phyloP scores from a whole-genome alignment of 768 basidiomycete genomes.

The Lyophyllum shimeji region DNA sequence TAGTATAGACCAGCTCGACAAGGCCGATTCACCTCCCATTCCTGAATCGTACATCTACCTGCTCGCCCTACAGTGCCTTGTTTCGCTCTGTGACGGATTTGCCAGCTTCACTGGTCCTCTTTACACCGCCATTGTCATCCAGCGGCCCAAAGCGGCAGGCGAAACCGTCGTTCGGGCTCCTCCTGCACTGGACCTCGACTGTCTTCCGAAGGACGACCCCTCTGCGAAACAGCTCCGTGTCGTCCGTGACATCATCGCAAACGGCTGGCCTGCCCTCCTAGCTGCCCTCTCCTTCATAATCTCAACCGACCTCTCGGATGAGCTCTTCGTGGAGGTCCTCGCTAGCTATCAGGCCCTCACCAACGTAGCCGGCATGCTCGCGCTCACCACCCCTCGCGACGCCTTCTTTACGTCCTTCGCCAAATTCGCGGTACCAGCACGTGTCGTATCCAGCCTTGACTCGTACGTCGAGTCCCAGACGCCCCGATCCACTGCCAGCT shows the following conservation, averaged over 20 bases:
- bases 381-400: slow-evolving; percentile 82
- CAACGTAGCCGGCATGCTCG: slow-evolving; percentile 87
- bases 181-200: slow-evolving; percentile 63
- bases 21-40: slow-evolving; percentile 90
- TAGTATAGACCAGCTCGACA: slow-evolving; percentile 98
- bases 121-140: slow-evolving; percentile 70
- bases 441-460: slow-evolving; percentile 85
- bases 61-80: slow-evolving; percentile 84
- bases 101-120: slow-evolving; percentile 71
- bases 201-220: slow-evolving; percentile 48
- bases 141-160: slow-evolving; percentile 60
- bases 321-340: slow-evolving; percentile 86
- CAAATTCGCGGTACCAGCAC: slow-evolving; percentile 90
- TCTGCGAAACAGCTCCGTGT: slow-evolving; percentile 58
- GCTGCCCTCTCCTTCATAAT: slow-evolving; percentile 90
- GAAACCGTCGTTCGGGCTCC: slow-evolving; percentile 70
- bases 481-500: slow-evolving; percentile 54
- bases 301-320: slow-evolving; percentile 87
- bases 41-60: slow-evolving; percentile 95
- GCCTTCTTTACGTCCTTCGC: slow-evolving; percentile 89
- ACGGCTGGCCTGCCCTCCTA: slow-evolving; percentile 90
- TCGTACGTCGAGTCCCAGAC: slow-evolving; percentile 49
- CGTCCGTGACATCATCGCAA: slow-evolving; percentile 78
- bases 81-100: slow-evolving; percentile 85
- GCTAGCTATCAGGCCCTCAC: slow-evolving; percentile 82